Percentiles rank a stretch among this genome's conserved stretches.
Evolutionary conservation across 371 early-diverging fungal species (phyloP).

Genomic region (Saksenaea vasiformis): DNA sequence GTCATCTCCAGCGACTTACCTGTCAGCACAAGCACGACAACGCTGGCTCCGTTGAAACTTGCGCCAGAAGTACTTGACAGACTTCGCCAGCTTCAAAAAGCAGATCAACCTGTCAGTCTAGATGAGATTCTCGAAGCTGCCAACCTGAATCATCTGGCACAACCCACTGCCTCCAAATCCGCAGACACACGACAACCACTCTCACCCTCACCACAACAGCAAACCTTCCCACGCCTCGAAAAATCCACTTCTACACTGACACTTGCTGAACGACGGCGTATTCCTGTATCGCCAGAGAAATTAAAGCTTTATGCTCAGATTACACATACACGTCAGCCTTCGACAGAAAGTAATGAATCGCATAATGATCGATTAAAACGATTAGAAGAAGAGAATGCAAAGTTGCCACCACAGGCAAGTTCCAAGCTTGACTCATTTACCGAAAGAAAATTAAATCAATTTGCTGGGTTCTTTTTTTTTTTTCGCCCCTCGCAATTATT

Average conservation of each 20-base stretch:
- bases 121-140: constrained; percentile 35
- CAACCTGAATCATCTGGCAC: constrained; percentile 31
- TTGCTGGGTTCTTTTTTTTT: background rate
- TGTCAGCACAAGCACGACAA: constrained; percentile 27
- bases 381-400: constrained; percentile 45
- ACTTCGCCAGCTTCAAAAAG: constrained; percentile 29
- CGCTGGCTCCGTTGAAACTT: constrained; percentile 14
- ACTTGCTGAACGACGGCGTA: constrained; percentile 23
- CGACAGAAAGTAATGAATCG: constrained; percentile 12
- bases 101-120: constrained; percentile 29
- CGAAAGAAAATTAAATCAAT: background rate
- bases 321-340: constrained; percentile 1
- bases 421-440: no score
- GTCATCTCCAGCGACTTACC: constrained; percentile 56
- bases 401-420: constrained; percentile 48
- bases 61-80: constrained; percentile 33
- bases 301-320: constrained; percentile 22
- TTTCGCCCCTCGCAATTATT: background rate
- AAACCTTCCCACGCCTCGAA: constrained; percentile 12
- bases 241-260: constrained; percentile 21
- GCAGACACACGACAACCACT: constrained; percentile 10
- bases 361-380: constrained; percentile 22
- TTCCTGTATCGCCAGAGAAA: constrained; percentile 25
- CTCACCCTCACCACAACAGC: constrained; percentile 6
- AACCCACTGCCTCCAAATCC: constrained; percentile 20